Evolutionary conservation across 306 rosid genomes (phyloP).

Genomic region (Quillaja saponaria): DNA sequence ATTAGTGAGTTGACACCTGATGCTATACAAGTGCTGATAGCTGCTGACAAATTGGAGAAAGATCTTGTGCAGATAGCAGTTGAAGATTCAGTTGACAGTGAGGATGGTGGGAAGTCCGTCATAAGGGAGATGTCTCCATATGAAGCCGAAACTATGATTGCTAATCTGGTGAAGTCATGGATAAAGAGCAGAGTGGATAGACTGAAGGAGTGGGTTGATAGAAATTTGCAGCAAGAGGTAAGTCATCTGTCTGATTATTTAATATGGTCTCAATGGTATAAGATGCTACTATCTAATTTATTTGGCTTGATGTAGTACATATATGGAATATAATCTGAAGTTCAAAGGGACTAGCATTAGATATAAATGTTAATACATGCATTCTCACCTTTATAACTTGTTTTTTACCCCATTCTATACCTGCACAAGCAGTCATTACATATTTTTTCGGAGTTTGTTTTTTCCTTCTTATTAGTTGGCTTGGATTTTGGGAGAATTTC

Average conservation of each 20-base stretch:
- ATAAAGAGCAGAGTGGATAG: slow-evolving; percentile 79
- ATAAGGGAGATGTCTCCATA: slow-evolving; percentile 95
- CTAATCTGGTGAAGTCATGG: slow-evolving; percentile 77
- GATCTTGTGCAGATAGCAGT: slow-evolving; percentile 97
- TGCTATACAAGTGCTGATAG: slow-evolving; percentile 71
- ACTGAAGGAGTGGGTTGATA: slow-evolving; percentile 77
- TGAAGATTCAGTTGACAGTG: slow-evolving; percentile 85
- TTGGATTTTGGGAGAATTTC: too few relatives aligned
- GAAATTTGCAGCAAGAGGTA: slow-evolving; percentile 87
- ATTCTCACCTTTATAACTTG: too few relatives aligned
- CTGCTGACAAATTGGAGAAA: slow-evolving; percentile 94
- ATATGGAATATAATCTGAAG: too few relatives aligned
- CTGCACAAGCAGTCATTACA: too few relatives aligned
- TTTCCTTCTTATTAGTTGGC: too few relatives aligned
- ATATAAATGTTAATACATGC: too few relatives aligned
- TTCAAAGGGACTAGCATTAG: too few relatives aligned
- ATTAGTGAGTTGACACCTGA: slow-evolving; percentile 74
- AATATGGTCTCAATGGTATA: slow-evolving; percentile 13
- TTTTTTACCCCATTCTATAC: too few relatives aligned
- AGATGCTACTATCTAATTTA: too few relatives aligned
- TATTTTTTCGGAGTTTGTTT: too few relatives aligned
- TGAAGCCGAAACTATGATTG: slow-evolving; percentile 79
- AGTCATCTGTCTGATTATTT: slow-evolving; percentile 26
- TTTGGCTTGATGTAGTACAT: too few relatives aligned
- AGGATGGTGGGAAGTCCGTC: slow-evolving; percentile 94